Evolutionary conservation across 306 rosid species (phyloP).

Genomic region (Acmispon strigosus): DNA sequence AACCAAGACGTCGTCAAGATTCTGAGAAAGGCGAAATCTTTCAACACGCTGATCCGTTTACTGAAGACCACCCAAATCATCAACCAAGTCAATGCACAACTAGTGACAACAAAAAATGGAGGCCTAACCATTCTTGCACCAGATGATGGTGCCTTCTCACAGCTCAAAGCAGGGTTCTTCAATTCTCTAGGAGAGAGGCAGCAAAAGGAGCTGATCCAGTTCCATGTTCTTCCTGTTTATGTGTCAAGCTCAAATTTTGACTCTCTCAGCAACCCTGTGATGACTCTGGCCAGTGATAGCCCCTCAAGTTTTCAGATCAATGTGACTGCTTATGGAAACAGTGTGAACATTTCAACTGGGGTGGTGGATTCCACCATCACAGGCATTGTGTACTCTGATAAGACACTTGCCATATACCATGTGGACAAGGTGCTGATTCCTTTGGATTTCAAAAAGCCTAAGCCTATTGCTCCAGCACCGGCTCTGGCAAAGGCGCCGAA

Average conservation of each 20-base stretch:
- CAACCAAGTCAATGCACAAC: constrained; percentile 48
- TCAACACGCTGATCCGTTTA: constrained; percentile 45
- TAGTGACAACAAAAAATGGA: constrained; percentile 35
- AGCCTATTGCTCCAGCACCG: constrained; percentile 44
- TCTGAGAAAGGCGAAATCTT: constrained; percentile 48
- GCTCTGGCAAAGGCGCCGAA: constrained; percentile 32
- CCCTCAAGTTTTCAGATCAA: constrained; percentile 41
- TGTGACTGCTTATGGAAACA: constrained; percentile 52
- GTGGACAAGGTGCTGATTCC: constrained; percentile 52
- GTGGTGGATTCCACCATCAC: constrained; percentile 43
- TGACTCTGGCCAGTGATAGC: constrained; percentile 49
- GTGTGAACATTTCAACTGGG: constrained; percentile 54
- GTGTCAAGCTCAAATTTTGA: constrained; percentile 53
- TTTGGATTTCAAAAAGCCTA: constrained; percentile 40
- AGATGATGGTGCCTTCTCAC: constrained; percentile 46
- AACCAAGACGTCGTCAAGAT: constrained; percentile 45
- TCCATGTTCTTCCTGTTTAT: constrained; percentile 43
- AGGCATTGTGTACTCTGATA: constrained; percentile 51
- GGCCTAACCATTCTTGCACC: constrained; percentile 54
- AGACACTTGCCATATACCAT: constrained; percentile 54
- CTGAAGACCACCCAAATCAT: constrained; percentile 52
- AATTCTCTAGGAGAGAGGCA: constrained; percentile 41
- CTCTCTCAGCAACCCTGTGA: constrained; percentile 49
- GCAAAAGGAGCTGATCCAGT: constrained; percentile 48
- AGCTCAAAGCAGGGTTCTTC: constrained; percentile 52